These are phyloP conservation scores for Chlamydomonas asymmetrica DNA, from an alignment of 139 green algal species.

Conservation along the genomic window DNA sequence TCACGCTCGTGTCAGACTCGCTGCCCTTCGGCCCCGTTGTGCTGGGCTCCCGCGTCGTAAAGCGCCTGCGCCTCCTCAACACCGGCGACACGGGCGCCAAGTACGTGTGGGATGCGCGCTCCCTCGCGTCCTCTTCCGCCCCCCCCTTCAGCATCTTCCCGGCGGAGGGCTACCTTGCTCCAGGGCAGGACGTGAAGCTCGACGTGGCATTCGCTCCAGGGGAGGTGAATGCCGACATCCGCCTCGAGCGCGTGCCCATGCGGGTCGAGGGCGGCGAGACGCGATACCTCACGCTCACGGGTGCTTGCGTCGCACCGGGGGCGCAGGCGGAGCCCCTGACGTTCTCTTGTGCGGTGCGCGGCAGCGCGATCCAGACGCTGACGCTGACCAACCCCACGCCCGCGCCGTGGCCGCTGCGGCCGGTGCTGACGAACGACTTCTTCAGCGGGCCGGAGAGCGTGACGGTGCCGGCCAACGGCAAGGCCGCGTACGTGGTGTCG, in stretches of 20 bases:
- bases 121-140: too few species aligned
- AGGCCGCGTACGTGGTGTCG: conserved; percentile 64
- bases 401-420: conserved; percentile 64
- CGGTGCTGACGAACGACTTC: conserved; percentile 66
- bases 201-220: conserved; percentile 80
- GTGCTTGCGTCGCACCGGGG: conserved; percentile 53
- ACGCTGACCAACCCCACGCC: conserved; percentile 60
- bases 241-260: conserved; percentile 55
- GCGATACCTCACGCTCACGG: conserved; percentile 70
- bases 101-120: conserved; percentile 60
- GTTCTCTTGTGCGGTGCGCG: conserved; percentile 63
- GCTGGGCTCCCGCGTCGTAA: conserved; percentile 58
- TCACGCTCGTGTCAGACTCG: conserved; percentile 66
- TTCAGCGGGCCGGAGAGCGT: conserved; percentile 73
- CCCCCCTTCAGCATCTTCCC: conserved; percentile 71
- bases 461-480: conserved; percentile 43
- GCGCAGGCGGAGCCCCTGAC: conserved; percentile 43
- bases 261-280: conserved; percentile 36
- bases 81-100: conserved; percentile 72
- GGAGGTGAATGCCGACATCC: conserved; percentile 57
- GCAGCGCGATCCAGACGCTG: conserved; percentile 44
- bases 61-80: conserved; percentile 77
- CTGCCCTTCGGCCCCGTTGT: conserved; percentile 77
- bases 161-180: conserved; percentile 64
- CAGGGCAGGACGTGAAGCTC: conserved; percentile 74